These are phyloP conservation scores for Peronospora farinosa DNA, from an alignment of 352 stramenopile species.

Conservation along the genomic window DNA sequence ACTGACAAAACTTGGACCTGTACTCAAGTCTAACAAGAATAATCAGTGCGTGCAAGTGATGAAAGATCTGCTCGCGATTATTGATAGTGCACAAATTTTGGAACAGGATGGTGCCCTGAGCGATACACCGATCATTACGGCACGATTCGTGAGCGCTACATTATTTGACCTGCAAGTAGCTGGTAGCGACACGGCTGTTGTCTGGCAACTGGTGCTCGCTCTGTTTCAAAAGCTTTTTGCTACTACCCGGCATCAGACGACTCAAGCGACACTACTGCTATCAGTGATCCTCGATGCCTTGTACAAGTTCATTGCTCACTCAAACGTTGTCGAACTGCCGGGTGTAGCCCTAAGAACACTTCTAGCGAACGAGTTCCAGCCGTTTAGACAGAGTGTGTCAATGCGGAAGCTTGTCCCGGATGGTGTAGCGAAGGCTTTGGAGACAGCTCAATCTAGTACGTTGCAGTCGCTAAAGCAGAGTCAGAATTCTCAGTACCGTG, in stretches of 20 bases:
- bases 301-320: slow-evolving; percentile 41
- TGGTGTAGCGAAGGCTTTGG: slow-evolving; percentile 11
- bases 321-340: slow-evolving; percentile 30
- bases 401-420: slow-evolving; percentile 17
- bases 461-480: slow-evolving; percentile 8
- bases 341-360: slow-evolving; percentile 8
- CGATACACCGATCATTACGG: slow-evolving; percentile 16
- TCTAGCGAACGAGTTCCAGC: slow-evolving; percentile 14
- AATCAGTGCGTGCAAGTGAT: slow-evolving; percentile 54
- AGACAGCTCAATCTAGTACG: slow-evolving; percentile 10
- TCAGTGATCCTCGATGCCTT: slow-evolving; percentile 37
- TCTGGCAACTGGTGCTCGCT: slow-evolving; percentile 32
- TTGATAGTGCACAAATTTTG: slow-evolving; percentile 9
- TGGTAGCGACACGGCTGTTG: slow-evolving; percentile 30
- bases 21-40: slow-evolving; percentile 46
- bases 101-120: slow-evolving; percentile 6
- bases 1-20: slow-evolving; percentile 29
- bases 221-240: slow-evolving; percentile 41
- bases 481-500: slow-evolving; percentile 2
- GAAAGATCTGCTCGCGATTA: slow-evolving; percentile 37
- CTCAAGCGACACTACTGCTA: slow-evolving; percentile 19
- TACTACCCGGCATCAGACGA: slow-evolving; percentile 14
- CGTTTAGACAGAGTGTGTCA: slow-evolving; percentile 19
- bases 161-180: slow-evolving; percentile 51
- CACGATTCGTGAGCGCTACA: slow-evolving; percentile 32